Percentiles rank a stretch among this genome's conserved stretches.
These are phyloP conservation scores for Xylaria sp. DNA, from an alignment of 2,329 filamentous ascomycete species.

Conservation along the genomic window DNA sequence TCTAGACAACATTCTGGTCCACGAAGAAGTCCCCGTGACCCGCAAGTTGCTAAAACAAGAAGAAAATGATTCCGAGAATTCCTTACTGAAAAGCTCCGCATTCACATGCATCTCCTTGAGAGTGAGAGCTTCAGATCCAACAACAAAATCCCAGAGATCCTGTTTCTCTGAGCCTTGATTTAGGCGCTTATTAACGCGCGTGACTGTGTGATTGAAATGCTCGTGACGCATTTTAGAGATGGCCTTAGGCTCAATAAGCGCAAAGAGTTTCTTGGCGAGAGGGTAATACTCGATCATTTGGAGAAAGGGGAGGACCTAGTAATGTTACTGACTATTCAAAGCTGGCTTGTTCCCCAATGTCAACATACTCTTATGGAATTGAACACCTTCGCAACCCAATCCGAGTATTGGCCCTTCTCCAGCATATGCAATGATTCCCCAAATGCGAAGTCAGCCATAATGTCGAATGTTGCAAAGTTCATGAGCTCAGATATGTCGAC, in stretches of 20 bases:
- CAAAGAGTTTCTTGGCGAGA: conserved; percentile 36
- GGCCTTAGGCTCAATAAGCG: conserved; percentile 41
- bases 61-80: neutral
- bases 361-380: conserved; percentile 27
- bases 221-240: conserved; percentile 37
- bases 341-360: no score
- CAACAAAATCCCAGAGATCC: conserved; percentile 44
- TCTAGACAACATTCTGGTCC: no score
- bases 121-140: conserved; percentile 35
- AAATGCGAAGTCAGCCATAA: conserved; percentile 40
- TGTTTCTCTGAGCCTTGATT: conserved; percentile 40
- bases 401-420: conserved; percentile 29
- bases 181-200: conserved; percentile 46
- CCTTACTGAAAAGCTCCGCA: conserved; percentile 35
- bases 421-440: conserved; percentile 38
- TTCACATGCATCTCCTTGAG: conserved; percentile 37
- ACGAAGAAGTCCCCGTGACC: neutral
- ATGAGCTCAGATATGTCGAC: conserved; percentile 26
- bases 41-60: neutral
- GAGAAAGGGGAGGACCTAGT: conserved; percentile 36
- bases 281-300: conserved; percentile 44
- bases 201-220: conserved; percentile 40
- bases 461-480: conserved; percentile 39
- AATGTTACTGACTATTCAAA: neutral
- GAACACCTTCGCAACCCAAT: conserved; percentile 37